Evolutionary conservation across 495 filamentous ascomycete species (phyloP), one percentile per base, ranked within the genome.

Genomic region (Bathelium albidoporum): DNA sequence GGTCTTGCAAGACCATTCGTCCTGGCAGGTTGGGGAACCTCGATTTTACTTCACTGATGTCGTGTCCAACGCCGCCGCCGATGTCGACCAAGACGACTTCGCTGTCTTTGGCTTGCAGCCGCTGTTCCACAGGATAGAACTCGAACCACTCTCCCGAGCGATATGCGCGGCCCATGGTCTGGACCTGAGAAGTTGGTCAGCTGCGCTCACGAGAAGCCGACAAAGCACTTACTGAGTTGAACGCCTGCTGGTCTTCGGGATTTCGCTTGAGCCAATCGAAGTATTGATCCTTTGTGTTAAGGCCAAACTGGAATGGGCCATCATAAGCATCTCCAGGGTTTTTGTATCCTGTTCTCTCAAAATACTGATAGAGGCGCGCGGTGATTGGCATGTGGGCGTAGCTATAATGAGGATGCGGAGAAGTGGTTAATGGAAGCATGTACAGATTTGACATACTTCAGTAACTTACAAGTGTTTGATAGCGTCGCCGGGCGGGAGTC

Each of bases 41-140:
- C n/a, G 75, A 66, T 1, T 41, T 22, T 62, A 85, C 78, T 29
- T 74, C 72, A 0, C 71, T 59, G 0, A 84, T 62, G 62, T 86
- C 79, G 32, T 85, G 79, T 1, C 83, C 82, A 1, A 75, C 45
- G 12, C 74, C 74, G 0, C 81, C 83, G 29, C 76, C 82, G 0
- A 85, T 70, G 67, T 87, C 84, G 16, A 86, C 81, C 1, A 85
- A 64, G 1, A 85, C 68, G 7, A 75, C 70, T 12, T 61, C 61
- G 44, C 34, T 62, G n/a, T 34, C 39, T 16, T 28, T 43, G 36
- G 20, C 43, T 1, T 11, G 3, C 1, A 43, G 16, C 9, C 32
- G 29, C 10, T 64, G 55, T 31, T 41, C 31, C 29, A 64, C 32
- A 11, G 62, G 62, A 49, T 29, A 64, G 36, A 39, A 64, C n/a